Evolutionary conservation across 768 basidiomycete species (phyloP), one percentile per base, ranked within the genome.

Genomic region (Lentinula sp.): DNA sequence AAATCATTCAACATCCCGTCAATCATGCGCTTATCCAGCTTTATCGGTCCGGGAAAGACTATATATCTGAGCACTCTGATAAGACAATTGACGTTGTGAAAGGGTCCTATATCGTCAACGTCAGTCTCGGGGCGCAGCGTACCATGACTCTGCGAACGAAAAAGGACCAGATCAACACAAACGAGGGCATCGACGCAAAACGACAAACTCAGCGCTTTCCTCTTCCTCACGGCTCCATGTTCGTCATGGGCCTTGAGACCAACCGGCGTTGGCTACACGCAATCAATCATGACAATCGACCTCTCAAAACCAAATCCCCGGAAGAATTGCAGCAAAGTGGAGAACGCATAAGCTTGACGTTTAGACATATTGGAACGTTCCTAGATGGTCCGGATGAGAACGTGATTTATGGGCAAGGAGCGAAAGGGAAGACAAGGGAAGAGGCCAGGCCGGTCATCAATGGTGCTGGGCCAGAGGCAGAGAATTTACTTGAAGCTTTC

Each of bases 21-120:
- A 93, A 93, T 67, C 91, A 93, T 65, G 91, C 89, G 52, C 80
- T 93, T 34, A 90, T 93, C 54, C 91, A 93, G 67, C 80, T 84
- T 68, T 93, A 93, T 69, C 88, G 91, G 60, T 80, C 79, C 11
- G 91, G 91, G 5, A 83, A 81, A 32, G 91, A 93, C 71, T 89
- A 87, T 71, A 93, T 93, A 63, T 91, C 90, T 0, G 90, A 92
- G 65, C 91, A 93, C 70, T 89, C 88, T 0, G 91, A 93, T 71
- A 93, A 93, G 74, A 93, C 91, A 5, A 81, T 93, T 65, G 91
- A 93, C 69, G 82, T 93, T 64, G 83, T 87, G 4, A 82, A 79
- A 13, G 86, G 84, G 35, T 88, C 89, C 6, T 84, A 77, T 58
- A 87, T 93, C 64, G 88, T 90, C 62, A 93, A 93, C 62, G 86